These are phyloP conservation scores for Fusarium vanettenii DNA, from an alignment of 2,329 filamentous ascomycete genomes.

Conservation along the genomic window DNA sequence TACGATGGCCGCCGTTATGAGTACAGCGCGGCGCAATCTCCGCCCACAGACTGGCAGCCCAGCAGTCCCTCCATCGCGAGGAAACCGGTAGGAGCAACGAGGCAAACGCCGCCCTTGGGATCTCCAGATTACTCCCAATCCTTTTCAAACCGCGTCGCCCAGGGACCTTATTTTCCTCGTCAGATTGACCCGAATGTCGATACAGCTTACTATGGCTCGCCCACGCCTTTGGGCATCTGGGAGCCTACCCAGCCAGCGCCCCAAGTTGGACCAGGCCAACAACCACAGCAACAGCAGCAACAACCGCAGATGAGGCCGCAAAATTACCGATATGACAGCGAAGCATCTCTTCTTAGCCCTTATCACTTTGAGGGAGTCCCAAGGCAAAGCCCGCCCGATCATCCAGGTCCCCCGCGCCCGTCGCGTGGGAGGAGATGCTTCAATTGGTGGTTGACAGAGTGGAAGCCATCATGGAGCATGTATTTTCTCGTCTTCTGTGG, in stretches of 20 bases:
- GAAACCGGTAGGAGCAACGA: constrained; percentile 18
- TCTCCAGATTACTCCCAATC: constrained; percentile 24
- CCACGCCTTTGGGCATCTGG: constrained; percentile 34
- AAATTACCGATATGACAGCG: constrained; percentile 27
- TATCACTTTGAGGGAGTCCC: background rate
- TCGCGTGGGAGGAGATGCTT: background rate
- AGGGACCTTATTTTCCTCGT: constrained; percentile 20
- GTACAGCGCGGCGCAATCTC: constrained; percentile 13
- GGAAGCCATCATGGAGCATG: constrained; percentile 43
- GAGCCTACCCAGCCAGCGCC: constrained; percentile 22
- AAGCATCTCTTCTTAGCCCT: constrained; percentile 28
- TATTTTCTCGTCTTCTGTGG: constrained; percentile 36
- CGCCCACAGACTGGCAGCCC: constrained; percentile 27
- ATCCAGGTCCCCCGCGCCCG: background rate
- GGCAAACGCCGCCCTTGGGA: constrained; percentile 10
- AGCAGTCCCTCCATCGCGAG: constrained; percentile 31
- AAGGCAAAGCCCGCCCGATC: background rate
- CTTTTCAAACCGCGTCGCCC: constrained; percentile 21
- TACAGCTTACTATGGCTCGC: constrained; percentile 26
- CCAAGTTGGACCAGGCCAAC: background rate
- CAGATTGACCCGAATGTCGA: constrained; percentile 19
- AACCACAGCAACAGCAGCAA: background rate
- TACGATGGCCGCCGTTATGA: constrained; percentile 12
- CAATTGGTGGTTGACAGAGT: constrained; percentile 32
- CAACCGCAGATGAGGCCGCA: constrained; percentile 9